A percentile compares a stretch with the other conserved stretches of the same genome.
Conservation (phyloP, 345 rosid genomes). For the Euphorbia lathyris region DNA sequence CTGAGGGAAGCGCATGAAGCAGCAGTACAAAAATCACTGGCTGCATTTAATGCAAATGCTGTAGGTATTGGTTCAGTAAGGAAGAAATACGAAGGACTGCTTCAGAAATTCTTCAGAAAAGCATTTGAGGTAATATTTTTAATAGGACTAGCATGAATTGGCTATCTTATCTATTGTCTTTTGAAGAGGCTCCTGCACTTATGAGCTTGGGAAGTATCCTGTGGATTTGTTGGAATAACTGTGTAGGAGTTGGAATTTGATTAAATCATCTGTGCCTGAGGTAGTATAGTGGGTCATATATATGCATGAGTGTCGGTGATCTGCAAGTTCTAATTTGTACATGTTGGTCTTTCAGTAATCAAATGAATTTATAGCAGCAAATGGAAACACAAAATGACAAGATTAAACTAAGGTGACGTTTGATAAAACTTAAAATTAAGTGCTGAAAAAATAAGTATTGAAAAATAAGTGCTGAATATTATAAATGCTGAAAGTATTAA, state of each 20-base stretch:
- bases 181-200: not conserved
- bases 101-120: slow-evolving; percentile 76
- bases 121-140: slow-evolving; percentile 66
- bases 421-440: no score
- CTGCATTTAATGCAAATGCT: slow-evolving; percentile 65
- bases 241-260: not conserved
- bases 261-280: not conserved
- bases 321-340: not conserved
- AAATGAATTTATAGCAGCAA: not conserved
- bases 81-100: slow-evolving; percentile 82
- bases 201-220: not conserved
- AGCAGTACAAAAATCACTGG: slow-evolving; percentile 70
- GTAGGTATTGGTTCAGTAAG: slow-evolving; percentile 78
- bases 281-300: not conserved
- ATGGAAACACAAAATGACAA: not conserved
- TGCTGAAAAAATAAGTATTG: no score
- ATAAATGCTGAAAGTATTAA: no score
- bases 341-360: not conserved
- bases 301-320: not conserved
- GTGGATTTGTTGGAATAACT: not conserved
- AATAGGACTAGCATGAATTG: not conserved
- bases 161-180: not conserved
- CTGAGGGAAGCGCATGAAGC: slow-evolving; percentile 90
- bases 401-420: not conserved
- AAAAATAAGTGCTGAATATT: no score